Evolutionary conservation across 2,329 filamentous ascomycete genomes (phyloP), one percentile per base, ranked within the genome.

Genomic region (Xylaria sp.): DNA sequence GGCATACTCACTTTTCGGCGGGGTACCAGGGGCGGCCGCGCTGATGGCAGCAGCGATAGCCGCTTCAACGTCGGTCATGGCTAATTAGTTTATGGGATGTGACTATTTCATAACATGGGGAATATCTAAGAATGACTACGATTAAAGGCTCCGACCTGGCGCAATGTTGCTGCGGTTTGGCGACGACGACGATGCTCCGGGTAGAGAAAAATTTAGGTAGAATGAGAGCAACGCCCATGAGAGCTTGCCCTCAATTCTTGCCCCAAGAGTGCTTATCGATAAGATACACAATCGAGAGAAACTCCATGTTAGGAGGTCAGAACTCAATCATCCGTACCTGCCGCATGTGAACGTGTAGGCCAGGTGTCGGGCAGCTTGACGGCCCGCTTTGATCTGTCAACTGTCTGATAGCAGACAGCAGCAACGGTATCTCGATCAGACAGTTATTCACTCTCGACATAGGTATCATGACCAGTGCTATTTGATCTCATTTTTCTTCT

Each of bases 21-120:
- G 63, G 58, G 58, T 60, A 55, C 37, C 54, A 18, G 67, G 59
- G 55, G 55, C 58, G 48, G 60, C 66, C 42, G 67, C 69, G 59
- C 65, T 66, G 60, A 70, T 63, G 52, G 69, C 69, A n/a, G 69
- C 69, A 52, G 68, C 68, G 52, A 71, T 69, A 54, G 68, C 69
- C 54, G 70, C 69, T 59, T 68, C 69, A 52, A 70, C 68, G 55
- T 70, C 69, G 62, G 69, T 68, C 69, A 71, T 71, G 19, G 55
- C 44, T 70, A 19, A 50, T 35, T 47, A 60, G 55, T 52, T 56
- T 55, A 54, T 47, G 52, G n/a, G 57, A 55, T 48, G 59, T 58
- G 55, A 63, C 57, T 55, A 39, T 6, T 30, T 54, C 56, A 54
- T 59, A 37, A 56, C 60, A 61, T 63, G 34, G 23, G 49, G 7